These are phyloP conservation scores for Schwanniomyces polymorphus DNA, from an alignment of 805 yeast genomes.

Conservation along the genomic window DNA sequence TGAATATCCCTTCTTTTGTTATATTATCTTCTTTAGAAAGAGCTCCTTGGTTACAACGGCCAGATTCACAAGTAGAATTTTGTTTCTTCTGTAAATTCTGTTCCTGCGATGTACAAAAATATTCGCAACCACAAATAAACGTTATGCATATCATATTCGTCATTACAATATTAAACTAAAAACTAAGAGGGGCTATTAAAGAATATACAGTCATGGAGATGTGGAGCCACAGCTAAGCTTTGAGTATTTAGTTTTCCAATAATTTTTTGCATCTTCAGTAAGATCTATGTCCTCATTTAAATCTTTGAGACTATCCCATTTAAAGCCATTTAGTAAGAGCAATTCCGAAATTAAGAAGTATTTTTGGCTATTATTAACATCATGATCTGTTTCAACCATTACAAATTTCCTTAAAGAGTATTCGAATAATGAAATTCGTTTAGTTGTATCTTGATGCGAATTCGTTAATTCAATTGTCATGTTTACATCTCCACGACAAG, in stretches of 20 bases:
- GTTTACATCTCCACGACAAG: conserved; percentile 50
- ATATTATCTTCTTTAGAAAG: not conserved
- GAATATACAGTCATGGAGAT: not conserved
- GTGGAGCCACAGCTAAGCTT: conserved; percentile 6
- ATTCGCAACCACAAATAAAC: conserved; percentile 5
- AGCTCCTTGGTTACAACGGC: not conserved
- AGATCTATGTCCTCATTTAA: conserved; percentile 35
- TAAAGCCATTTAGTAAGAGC: conserved; percentile 55
- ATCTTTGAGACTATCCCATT: conserved; percentile 32
- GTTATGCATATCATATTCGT: not conserved
- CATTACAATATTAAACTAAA: not conserved
- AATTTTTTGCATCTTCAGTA: conserved; percentile 47
- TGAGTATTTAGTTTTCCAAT: conserved; percentile 43
- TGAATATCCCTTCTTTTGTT: too few relatives aligned
- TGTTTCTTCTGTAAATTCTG: not conserved
- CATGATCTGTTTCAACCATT: conserved; percentile 22
- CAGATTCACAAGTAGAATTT: not conserved
- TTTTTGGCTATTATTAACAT: conserved; percentile 9
- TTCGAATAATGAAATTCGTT: conserved; percentile 32
- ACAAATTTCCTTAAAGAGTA: conserved; percentile 54
- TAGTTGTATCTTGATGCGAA: conserved; percentile 14
- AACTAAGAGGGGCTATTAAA: not conserved
- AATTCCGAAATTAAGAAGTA: conserved; percentile 55
- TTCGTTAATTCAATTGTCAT: conserved; percentile 34
- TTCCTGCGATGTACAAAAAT: not conserved